Percentiles rank a stretch among this genome's conserved stretches.
phyloP scores from a whole-genome alignment of 2,329 filamentous ascomycete genomes.

The Aspergillus persii region DNA sequence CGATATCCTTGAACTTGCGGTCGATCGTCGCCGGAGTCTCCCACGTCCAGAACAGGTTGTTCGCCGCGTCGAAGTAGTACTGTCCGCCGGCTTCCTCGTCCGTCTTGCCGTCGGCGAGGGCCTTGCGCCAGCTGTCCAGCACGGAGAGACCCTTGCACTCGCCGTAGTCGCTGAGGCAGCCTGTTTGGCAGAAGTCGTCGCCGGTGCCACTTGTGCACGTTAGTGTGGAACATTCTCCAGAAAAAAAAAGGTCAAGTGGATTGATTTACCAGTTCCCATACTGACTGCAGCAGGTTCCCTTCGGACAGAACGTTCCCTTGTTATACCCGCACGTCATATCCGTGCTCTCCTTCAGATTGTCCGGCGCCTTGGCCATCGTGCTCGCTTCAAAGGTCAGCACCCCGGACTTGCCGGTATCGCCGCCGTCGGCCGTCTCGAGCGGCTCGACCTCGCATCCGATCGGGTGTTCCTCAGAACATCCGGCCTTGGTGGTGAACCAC shows the following conservation, averaged over 20 bases:
- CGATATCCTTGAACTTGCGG: slow-evolving; percentile 61
- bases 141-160: slow-evolving; percentile 50
- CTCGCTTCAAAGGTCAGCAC: slow-evolving; percentile 49
- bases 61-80: slow-evolving; percentile 64
- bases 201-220: slow-evolving; percentile 25
- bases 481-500: slow-evolving; percentile 58
- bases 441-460: slow-evolving; percentile 59
- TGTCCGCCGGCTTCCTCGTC: slow-evolving; percentile 61
- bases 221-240: slow-evolving; percentile 7
- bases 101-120: slow-evolving; percentile 52
- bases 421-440: slow-evolving; percentile 61
- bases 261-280: slow-evolving; percentile 36
- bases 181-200: slow-evolving; percentile 30
- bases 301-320: slow-evolving; percentile 29
- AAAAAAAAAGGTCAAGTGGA: background rate
- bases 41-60: slow-evolving; percentile 70
- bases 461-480: slow-evolving; percentile 45
- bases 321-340: slow-evolving; percentile 36
- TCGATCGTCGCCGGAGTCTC: slow-evolving; percentile 62
- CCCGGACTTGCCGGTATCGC: slow-evolving; percentile 55
- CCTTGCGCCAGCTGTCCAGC: slow-evolving; percentile 56
- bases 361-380: slow-evolving; percentile 24
- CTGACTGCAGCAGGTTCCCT: slow-evolving; percentile 34
- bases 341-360: slow-evolving; percentile 23
- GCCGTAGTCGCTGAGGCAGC: slow-evolving; percentile 41